phyloP scores from a whole-genome alignment of 2,329 filamentous ascomycete species.

The Dactylellina cionopaga region DNA sequence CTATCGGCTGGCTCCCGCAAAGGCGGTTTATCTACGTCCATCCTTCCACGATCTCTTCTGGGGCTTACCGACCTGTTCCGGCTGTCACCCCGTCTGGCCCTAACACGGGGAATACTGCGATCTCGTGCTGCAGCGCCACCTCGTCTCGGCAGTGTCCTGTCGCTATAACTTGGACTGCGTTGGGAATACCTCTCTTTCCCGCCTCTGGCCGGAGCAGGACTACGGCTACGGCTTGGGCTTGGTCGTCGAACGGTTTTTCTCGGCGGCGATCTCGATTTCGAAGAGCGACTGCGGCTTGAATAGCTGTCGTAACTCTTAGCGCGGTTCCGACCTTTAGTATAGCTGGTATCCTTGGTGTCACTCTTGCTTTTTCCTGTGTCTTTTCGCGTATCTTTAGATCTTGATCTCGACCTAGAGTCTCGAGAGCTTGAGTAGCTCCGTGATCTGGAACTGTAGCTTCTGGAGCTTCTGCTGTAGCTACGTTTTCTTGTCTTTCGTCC shows the following conservation, averaged over 20 bases:
- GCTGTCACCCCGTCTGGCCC: slow-evolving; percentile 38
- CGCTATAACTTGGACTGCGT: slow-evolving; percentile 40
- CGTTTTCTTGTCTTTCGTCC: slow-evolving; percentile 62
- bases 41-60: slow-evolving; percentile 31
- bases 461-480: slow-evolving; percentile 31
- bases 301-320: slow-evolving; percentile 58
- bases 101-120: slow-evolving; percentile 17
- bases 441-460: slow-evolving; percentile 60
- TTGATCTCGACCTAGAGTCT: slow-evolving; percentile 52
- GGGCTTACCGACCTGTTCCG: slow-evolving; percentile 38
- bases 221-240: slow-evolving; percentile 49
- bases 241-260: slow-evolving; percentile 35
- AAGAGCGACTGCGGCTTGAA: slow-evolving; percentile 56
- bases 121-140: background rate
- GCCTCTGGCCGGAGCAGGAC: slow-evolving; percentile 31
- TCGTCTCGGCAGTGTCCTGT: slow-evolving; percentile 24
- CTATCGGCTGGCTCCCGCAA: slow-evolving; percentile 40
- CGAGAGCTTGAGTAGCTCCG: slow-evolving; percentile 67
- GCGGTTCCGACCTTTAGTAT: slow-evolving; percentile 60
- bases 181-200: slow-evolving; percentile 36
- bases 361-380: slow-evolving; percentile 18
- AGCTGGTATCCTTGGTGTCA: slow-evolving; percentile 19
- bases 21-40: slow-evolving; percentile 34
- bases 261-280: slow-evolving; percentile 29
- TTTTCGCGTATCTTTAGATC: slow-evolving; percentile 38